These are phyloP conservation scores for Phlyctochytrium planicorne DNA, from an alignment of 192 early-diverging fungal species.

Conservation along the genomic window DNA sequence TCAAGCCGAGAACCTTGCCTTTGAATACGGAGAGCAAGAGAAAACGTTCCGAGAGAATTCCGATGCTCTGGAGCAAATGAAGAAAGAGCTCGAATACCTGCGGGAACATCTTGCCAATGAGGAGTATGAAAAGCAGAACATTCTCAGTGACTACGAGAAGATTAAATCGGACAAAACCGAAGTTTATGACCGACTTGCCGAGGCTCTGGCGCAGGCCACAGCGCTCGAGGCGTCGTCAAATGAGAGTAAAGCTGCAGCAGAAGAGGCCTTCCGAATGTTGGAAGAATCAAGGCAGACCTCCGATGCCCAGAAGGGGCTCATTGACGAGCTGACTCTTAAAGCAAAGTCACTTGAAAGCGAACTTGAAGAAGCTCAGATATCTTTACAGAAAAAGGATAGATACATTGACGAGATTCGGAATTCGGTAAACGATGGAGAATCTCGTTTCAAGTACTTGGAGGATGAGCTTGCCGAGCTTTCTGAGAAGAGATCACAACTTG, in stretches of 20 bases:
- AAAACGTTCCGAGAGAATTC: no score
- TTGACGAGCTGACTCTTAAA: neutral
- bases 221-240: neutral
- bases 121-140: neutral
- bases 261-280: neutral
- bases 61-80: neutral
- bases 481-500: neutral
- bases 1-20: no score
- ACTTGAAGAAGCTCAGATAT: neutral
- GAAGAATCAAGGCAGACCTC: neutral
- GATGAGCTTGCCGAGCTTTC: neutral
- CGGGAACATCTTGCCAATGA: neutral
- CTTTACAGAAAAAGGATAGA: neutral
- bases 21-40: no score
- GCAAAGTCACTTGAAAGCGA: neutral
- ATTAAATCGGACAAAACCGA: conserved; percentile 6
- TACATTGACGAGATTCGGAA: neutral
- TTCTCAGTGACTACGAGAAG: neutral
- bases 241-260: neutral
- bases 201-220: neutral
- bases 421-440: neutral
- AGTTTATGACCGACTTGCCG: neutral
- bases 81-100: neutral
- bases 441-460: neutral
- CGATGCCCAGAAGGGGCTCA: neutral